Conservation (phyloP, 164 flowering plant genomes). For the Echeveria elegans region DNA sequence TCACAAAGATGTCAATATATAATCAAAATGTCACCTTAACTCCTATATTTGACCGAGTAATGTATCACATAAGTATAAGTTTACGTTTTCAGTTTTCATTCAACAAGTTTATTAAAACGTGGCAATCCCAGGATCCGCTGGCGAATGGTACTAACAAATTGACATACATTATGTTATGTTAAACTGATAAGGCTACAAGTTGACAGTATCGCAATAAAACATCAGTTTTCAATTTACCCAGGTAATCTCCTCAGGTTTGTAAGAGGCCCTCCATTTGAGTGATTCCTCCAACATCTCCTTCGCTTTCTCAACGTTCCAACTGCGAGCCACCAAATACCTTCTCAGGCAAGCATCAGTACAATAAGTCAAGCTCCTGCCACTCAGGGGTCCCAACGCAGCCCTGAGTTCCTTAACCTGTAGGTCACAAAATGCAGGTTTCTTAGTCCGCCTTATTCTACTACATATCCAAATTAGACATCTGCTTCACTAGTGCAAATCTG, state of each 20-base stretch:
- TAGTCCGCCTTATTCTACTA: not conserved
- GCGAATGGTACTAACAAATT: not conserved
- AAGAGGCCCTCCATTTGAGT: constrained; percentile 9
- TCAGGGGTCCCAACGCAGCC: constrained; percentile 1
- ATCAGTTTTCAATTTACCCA: constrained; percentile 1
- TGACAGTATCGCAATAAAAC: not conserved
- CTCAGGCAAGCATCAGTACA: constrained; percentile 11
- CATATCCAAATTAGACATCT: not conserved
- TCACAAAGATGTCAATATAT: not conserved
- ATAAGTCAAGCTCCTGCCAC: constrained; percentile 8
- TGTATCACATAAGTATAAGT: not conserved
- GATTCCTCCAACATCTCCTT: constrained; percentile 12
- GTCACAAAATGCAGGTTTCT: not conserved
- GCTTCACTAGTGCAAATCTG: not conserved
- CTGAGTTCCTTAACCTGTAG: constrained; percentile 5
- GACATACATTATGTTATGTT: not conserved
- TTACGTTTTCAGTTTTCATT: constrained; percentile 1
- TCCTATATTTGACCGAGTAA: not conserved
- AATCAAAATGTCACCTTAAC: not conserved
- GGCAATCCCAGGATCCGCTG: not conserved
- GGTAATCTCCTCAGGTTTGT: constrained; percentile 9
- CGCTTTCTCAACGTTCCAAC: constrained; percentile 10
- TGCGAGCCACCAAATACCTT: constrained; percentile 9
- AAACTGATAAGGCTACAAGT: not conserved
- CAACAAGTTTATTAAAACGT: not conserved